phyloP scores from a whole-genome alignment of 805 yeast species.

The Saccharomyces jurei region DNA sequence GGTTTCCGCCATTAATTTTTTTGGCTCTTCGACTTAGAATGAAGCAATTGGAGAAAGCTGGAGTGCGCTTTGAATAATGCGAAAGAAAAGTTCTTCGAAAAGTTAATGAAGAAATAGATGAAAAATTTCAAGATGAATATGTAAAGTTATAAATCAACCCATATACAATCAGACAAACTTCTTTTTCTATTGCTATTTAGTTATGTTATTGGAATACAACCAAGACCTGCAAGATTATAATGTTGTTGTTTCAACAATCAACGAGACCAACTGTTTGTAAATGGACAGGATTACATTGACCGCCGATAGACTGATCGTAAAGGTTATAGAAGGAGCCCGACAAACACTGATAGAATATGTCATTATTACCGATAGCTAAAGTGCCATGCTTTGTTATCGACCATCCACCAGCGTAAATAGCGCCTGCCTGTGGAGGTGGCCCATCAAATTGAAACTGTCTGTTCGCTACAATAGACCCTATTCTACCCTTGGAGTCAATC shows the following conservation, averaged over 20 bases:
- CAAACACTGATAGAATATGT: conserved; percentile 59
- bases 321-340: conserved; percentile 72
- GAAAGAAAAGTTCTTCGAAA: background rate
- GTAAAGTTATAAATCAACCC: background rate
- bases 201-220: background rate
- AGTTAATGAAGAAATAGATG: background rate
- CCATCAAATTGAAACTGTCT: conserved; percentile 67
- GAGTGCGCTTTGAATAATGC: background rate
- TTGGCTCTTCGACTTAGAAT: background rate
- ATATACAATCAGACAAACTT: background rate
- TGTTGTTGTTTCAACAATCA: conserved; percentile 37
- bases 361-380: conserved; percentile 49
- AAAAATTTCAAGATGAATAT: background rate
- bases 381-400: conserved; percentile 40
- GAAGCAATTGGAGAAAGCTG: background rate
- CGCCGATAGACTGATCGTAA: conserved; percentile 55
- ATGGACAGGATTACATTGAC: conserved; percentile 56
- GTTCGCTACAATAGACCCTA: conserved; percentile 62
- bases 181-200: background rate
- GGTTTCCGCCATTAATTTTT: conserved; percentile 13
- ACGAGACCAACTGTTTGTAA: conserved; percentile 52
- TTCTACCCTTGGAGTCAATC: conserved; percentile 46
- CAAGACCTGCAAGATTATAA: background rate
- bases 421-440: conserved; percentile 62
- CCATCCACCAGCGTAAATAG: conserved; percentile 52